Base-by-base conservation (phyloP, 768 basidiomycete species). In the Asterophora lycoperdoides region DNA sequence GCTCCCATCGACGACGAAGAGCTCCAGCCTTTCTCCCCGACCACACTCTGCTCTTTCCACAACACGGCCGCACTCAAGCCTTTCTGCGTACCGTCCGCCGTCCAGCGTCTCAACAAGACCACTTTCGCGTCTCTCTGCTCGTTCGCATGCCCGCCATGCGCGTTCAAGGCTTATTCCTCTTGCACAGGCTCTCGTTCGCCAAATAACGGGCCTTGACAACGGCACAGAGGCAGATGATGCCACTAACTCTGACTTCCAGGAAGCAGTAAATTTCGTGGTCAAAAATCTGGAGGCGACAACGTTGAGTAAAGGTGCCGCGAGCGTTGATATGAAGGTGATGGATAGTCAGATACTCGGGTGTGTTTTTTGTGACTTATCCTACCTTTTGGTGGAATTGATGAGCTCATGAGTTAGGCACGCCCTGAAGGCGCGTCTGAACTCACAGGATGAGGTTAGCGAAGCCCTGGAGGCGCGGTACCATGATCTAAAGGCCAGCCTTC, bases 351-450 rank as follows among this genome's bases (percentile, higher is more conserved):
- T 80, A 60, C 66, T 63, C 53, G 78, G 86, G 86, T 87, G 64
- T 44, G 75, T 56, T 23, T 6, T 19, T 38, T 15, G 13, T 29
- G 40, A 13, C 26, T n/a, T 17, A 26, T 39, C n/a, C 36, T 10
- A 29, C 30, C 3, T 4, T 1, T 8, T 39, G 49, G 33, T 34
- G 37, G 41, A 50, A 15, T 56, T 48, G 39, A 51, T 29, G 37
- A 49, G 4, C 47, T 11, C 39, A 41, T 26, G 1, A 7, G 37
- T 28, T 54, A 86, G 86, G 13, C 77, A 74, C 60, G 69, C 74
- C 15, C 68, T 84, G 59, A 90, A 90, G 62, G 85, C 86, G 11
- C 79, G 79, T 33, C 76, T 92, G 47, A 80, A 83, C 52, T 80
- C 80, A 10, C 71, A 77, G 41, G 82, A 90, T 57, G 61, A 56